phyloP scores from a whole-genome alignment of 495 filamentous ascomycete genomes.

The Hypoxylon fragiforme region DNA sequence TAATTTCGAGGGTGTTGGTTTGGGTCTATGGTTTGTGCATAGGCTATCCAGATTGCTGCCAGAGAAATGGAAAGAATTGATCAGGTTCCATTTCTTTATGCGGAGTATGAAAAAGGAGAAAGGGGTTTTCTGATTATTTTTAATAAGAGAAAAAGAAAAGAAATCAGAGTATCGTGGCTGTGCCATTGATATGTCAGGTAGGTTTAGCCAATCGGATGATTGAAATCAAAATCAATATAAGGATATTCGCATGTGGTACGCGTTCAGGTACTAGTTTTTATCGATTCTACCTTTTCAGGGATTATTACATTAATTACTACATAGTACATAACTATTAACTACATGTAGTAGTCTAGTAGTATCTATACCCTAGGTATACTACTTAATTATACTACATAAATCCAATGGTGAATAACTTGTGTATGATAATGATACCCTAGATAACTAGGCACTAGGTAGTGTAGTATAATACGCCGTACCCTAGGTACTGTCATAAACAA shows the following conservation, averaged over 20 bases:
- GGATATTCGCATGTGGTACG: constrained; percentile 15
- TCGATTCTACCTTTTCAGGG: no score
- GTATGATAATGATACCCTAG: no score
- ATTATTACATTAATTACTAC: no score
- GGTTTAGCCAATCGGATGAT: constrained; percentile 6
- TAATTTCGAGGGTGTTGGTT: no score
- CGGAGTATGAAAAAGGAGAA: neutral
- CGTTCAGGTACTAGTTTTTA: no score
- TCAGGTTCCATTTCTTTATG: neutral
- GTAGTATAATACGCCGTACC: no score
- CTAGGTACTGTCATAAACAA: no score
- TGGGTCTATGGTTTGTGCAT: neutral
- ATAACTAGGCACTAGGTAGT: no score
- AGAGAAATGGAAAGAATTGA: neutral
- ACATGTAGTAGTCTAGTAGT: no score
- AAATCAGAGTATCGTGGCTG: constrained; percentile 9
- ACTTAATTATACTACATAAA: no score
- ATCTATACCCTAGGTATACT: no score
- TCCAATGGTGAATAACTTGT: neutral
- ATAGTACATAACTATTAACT: no score
- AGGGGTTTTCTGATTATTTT: neutral
- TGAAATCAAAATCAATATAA: constrained; percentile 11
- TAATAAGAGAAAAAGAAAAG: neutral
- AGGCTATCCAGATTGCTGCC: neutral
- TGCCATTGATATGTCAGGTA: constrained; percentile 2